Base-by-base conservation (phyloP, 73 alveolate genomes). In the Paramecium sexaurelia region DNA sequence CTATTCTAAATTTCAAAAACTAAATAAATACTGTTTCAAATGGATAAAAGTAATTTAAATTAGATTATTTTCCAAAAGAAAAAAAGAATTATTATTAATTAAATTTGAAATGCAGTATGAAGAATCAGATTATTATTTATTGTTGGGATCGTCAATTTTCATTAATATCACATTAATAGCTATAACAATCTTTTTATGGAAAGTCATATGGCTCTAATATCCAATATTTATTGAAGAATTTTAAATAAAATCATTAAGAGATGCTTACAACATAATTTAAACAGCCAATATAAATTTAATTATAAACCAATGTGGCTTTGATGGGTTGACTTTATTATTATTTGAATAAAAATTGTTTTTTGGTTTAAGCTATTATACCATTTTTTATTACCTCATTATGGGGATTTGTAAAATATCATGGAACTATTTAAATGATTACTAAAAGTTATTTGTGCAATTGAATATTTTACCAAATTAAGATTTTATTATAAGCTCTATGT, bases 381-480 rank as follows among this genome's bases (percentile, higher is more conserved):
- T 61, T 1, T 13, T 26, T 13, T 61, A 61, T 61, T 61, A 22
- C n/a, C 43, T 61, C 1, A 61, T 61, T 13, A 61, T 61, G 83
- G 43, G 39, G 2, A 61, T 61, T 9, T 61, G 83, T 61, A 61
- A 61, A 26, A 29, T 61, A 26, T 29, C 47, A 13, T 61, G 83
- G 83, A 61, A 61, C 43, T 61, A 29, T 73, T 73, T 73, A 73
- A 73, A 73, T 39, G 87, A 73, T 36, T 73, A 73, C 19, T 39
- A 73, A 39, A 73, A 73, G 26, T 39, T 73, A 32, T 73, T 73
- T 39, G 66, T 73, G 11, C n/a, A 33, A 36, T 39, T 73, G 33
- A 73, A 73, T 39, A 73, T 73, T n/a, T 24, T 73, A 19, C 87
- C 87, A 33, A 73, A 73, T 9, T 36, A 73, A 32, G 87, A 73